Evolutionary conservation across 768 basidiomycete genomes (phyloP).

Genomic region (Mycena galericulata): DNA sequence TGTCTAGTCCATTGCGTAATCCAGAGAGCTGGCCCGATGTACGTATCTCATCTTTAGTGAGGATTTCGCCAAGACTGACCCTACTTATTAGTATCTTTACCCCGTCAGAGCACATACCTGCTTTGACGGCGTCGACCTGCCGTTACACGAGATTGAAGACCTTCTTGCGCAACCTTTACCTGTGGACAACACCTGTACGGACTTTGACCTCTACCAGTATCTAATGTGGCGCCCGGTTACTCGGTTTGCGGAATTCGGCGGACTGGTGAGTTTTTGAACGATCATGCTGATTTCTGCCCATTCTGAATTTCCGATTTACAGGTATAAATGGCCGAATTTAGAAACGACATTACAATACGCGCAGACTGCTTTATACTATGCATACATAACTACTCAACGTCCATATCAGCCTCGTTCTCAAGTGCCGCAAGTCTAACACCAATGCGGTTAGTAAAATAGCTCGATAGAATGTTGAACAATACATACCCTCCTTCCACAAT

Average conservation of each 20-base stretch:
- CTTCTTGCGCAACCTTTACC: background rate
- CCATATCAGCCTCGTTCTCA: too few relatives aligned
- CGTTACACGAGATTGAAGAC: background rate
- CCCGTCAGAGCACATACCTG: background rate
- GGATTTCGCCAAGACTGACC: background rate
- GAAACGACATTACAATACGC: too few relatives aligned
- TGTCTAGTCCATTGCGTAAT: background rate
- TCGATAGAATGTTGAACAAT: too few relatives aligned
- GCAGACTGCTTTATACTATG: too few relatives aligned
- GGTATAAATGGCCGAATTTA: background rate
- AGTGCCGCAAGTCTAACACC: too few relatives aligned
- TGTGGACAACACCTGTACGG: background rate
- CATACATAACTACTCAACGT: too few relatives aligned
- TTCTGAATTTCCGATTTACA: background rate
- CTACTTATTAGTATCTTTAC: background rate
- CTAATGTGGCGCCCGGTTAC: slow-evolving; percentile 1
- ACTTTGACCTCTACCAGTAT: slow-evolving; percentile 15
- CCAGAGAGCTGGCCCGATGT: background rate
- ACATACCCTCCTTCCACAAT: slow-evolving; percentile 20
- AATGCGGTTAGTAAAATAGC: too few relatives aligned
- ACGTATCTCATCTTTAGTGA: too few relatives aligned
- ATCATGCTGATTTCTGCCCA: background rate
- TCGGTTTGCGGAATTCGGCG: slow-evolving; percentile 2
- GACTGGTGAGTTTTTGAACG: background rate
- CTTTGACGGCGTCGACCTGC: background rate